phyloP scores from a whole-genome alignment of 2,329 filamentous ascomycete genomes.

The Eutypa lata region DNA sequence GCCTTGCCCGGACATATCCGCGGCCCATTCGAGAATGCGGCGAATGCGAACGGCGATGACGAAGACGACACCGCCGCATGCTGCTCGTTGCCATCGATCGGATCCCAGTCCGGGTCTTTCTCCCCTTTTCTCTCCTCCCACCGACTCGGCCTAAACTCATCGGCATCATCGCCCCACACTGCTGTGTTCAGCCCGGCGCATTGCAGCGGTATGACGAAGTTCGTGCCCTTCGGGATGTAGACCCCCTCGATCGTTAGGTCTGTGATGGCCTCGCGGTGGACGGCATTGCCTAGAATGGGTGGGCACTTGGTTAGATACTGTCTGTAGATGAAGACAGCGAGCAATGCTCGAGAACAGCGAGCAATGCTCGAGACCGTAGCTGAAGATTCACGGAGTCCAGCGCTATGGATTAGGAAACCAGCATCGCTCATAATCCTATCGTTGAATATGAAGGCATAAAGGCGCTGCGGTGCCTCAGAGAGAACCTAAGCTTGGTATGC shows the following conservation, averaged over 20 bases:
- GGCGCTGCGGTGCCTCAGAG: too few species aligned
- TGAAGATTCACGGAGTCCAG: too few species aligned
- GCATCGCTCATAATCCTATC: too few species aligned
- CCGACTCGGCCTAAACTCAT: constrained; percentile 17
- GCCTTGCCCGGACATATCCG: constrained; percentile 23
- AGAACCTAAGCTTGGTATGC: too few species aligned
- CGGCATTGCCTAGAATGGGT: constrained; percentile 11
- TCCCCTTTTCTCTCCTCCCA: constrained; percentile 9
- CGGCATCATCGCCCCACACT: constrained; percentile 21
- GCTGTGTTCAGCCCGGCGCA: neutral
- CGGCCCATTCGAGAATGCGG: constrained; percentile 25
- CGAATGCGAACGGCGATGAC: constrained; percentile 17
- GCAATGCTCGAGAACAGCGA: too few species aligned
- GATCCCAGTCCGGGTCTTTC: too few species aligned
- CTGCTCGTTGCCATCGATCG: too few species aligned
- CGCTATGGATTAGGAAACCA: too few species aligned
- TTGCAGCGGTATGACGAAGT: constrained; percentile 16
- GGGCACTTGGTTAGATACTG: neutral
- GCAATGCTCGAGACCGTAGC: too few species aligned
- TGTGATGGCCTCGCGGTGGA: constrained; percentile 14
- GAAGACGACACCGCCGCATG: constrained; percentile 22
- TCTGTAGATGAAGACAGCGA: neutral
- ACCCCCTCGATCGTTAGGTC: constrained; percentile 21
- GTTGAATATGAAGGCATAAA: too few species aligned
- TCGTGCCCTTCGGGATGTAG: constrained; percentile 21